These are phyloP conservation scores for Piedraia hortae DNA, from an alignment of 2,329 filamentous ascomycete genomes.

Conservation along the genomic window DNA sequence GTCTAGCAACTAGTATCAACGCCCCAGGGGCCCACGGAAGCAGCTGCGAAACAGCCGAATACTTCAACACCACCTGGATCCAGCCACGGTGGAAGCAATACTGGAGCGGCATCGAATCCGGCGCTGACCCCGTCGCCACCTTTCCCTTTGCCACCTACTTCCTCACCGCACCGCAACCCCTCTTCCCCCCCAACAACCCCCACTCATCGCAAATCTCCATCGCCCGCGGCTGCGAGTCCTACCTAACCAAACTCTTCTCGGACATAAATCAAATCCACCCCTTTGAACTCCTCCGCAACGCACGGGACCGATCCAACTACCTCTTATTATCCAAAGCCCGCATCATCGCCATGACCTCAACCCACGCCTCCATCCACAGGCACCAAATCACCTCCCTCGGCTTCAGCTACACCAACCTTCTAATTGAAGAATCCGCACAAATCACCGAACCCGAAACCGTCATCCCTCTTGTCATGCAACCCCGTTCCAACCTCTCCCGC, in stretches of 20 bases:
- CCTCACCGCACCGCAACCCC: conserved; percentile 55
- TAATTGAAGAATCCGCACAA: conserved; percentile 96
- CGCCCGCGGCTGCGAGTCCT: conserved; percentile 59
- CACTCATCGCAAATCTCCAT: conserved; percentile 46
- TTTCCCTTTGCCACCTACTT: conserved; percentile 87
- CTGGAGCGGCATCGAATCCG: conserved; percentile 32
- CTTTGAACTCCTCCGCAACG: conserved; percentile 74
- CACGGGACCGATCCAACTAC: conserved; percentile 86
- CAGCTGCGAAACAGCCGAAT: conserved; percentile 86
- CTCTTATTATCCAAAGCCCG: conserved; percentile 86
- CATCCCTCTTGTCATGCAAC: conserved; percentile 80
- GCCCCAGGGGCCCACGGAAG: conserved; percentile 86
- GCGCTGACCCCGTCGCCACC: conserved; percentile 35
- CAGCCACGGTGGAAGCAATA: conserved; percentile 74
- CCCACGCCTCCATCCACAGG: conserved; percentile 81
- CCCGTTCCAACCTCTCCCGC: conserved; percentile 35
- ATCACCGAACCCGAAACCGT: conserved; percentile 96
- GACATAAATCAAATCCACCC: conserved; percentile 82
- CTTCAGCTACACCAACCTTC: conserved; percentile 89
- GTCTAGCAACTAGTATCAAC: conserved; percentile 56
- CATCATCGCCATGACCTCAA: conserved; percentile 95
- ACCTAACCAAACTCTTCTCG: conserved; percentile 71
- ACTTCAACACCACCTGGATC: conserved; percentile 84
- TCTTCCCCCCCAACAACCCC: conserved; percentile 42
- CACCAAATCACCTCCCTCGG: conserved; percentile 76